A percentile compares a stretch with the other conserved stretches of the same genome.
Conservation (phyloP, 495 filamentous ascomycete genomes). For the Alectoria sarmentosa region DNA sequence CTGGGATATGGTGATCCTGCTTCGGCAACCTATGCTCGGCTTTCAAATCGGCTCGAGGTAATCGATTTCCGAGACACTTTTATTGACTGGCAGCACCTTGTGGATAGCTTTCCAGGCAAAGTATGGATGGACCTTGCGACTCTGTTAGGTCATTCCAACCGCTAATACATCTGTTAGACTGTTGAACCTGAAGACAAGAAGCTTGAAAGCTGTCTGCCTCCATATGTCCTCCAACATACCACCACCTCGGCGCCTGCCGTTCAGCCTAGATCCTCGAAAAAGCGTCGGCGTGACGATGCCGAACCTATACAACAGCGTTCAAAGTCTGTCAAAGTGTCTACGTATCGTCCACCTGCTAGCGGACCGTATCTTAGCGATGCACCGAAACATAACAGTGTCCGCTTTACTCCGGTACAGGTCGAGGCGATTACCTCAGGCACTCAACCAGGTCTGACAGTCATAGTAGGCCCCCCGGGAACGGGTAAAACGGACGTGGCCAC, state of each 20-base stretch:
- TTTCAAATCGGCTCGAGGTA: slow-evolving; percentile 67
- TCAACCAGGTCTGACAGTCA: slow-evolving; percentile 89
- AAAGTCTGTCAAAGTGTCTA: slow-evolving; percentile 72
- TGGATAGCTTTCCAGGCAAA: slow-evolving; percentile 78
- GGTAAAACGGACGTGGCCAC: slow-evolving; percentile 98
- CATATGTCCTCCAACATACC: slow-evolving; percentile 68
- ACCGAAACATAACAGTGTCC: slow-evolving; percentile 73
- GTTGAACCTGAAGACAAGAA: slow-evolving; percentile 68
- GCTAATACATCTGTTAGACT: slow-evolving; percentile 34
- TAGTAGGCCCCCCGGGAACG: slow-evolving; percentile 93
- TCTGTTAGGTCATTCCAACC: not conserved
- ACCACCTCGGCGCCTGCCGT: slow-evolving; percentile 40
- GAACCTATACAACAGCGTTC: slow-evolving; percentile 53
- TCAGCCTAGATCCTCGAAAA: slow-evolving; percentile 53
- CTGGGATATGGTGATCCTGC: slow-evolving; percentile 91
- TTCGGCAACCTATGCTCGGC: slow-evolving; percentile 74
- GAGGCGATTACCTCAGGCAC: slow-evolving; percentile 91
- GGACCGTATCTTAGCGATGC: slow-evolving; percentile 89
- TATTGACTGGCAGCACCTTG: slow-evolving; percentile 87
- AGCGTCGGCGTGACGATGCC: slow-evolving; percentile 67
- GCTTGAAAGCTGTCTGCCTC: slow-evolving; percentile 70
- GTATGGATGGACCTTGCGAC: slow-evolving; percentile 18
- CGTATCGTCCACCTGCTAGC: slow-evolving; percentile 83
- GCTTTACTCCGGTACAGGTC: slow-evolving; percentile 86
- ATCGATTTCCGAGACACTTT: slow-evolving; percentile 94